A percentile compares a stretch with the other conserved stretches of the same genome.
These are phyloP conservation scores for Colletotrichum lindemuthianum DNA, from an alignment of 2,329 filamentous ascomycete species.

Conservation along the genomic window DNA sequence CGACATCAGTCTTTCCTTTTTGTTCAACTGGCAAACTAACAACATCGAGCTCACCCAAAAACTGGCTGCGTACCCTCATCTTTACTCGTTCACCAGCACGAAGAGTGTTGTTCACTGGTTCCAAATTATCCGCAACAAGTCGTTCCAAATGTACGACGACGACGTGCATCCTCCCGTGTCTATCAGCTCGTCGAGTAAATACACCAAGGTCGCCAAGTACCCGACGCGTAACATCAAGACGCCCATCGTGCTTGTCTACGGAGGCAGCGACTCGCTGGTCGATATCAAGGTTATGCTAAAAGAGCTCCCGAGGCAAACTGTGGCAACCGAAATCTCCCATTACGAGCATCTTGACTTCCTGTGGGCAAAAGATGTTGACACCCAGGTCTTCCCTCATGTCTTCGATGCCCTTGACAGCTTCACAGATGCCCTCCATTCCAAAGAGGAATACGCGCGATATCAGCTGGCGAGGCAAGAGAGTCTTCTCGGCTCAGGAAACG, in stretches of 20 bases:
- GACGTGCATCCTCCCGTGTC: slow-evolving; percentile 83
- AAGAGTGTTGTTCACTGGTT: slow-evolving; percentile 99
- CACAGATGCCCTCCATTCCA: slow-evolving; percentile 64
- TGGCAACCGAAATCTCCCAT: slow-evolving; percentile 86
- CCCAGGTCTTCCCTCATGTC: slow-evolving; percentile 88
- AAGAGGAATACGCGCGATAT: slow-evolving; percentile 70
- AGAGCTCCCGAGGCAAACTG: slow-evolving; percentile 85
- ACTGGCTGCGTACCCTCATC: slow-evolving; percentile 91
- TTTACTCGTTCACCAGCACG: slow-evolving; percentile 96
- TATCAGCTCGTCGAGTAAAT: slow-evolving; percentile 77
- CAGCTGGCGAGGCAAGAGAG: slow-evolving; percentile 61
- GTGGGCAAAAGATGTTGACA: slow-evolving; percentile 88
- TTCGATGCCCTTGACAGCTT: slow-evolving; percentile 87
- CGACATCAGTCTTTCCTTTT: slow-evolving; percentile 80
- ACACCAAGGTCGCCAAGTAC: slow-evolving; percentile 96
- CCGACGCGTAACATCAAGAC: slow-evolving; percentile 98
- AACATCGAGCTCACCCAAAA: slow-evolving; percentile 92
- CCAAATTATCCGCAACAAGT: slow-evolving; percentile 95
- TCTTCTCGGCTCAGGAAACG: slow-evolving; percentile 51
- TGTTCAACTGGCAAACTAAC: slow-evolving; percentile 88
- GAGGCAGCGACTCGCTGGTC: slow-evolving; percentile 91
- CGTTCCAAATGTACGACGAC: slow-evolving; percentile 98
- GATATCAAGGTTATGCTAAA: slow-evolving; percentile 93
- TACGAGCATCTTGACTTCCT: slow-evolving; percentile 98
- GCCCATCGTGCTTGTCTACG: slow-evolving; percentile 92